phyloP scores from a whole-genome alignment of 2,329 filamentous ascomycete genomes.

The Neospermospora avenae region DNA sequence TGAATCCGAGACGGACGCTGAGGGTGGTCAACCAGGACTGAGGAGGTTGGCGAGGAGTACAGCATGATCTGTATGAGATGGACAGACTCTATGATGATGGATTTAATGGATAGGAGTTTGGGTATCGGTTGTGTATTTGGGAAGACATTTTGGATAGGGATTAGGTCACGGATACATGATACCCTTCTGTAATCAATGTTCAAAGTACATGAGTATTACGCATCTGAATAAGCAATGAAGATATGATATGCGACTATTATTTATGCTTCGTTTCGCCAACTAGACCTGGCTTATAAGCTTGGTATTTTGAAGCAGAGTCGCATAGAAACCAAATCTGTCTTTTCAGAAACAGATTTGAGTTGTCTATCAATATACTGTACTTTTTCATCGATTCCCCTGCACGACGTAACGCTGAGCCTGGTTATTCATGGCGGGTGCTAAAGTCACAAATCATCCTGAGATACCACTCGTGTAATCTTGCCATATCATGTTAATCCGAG shows the following conservation, averaged over 20 bases:
- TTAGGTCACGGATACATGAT: background rate
- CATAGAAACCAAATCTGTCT: too few species aligned
- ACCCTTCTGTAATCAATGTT: conserved; percentile 1
- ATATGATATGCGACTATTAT: background rate
- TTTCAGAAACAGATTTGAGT: too few species aligned
- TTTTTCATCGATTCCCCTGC: too few species aligned
- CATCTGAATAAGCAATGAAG: background rate
- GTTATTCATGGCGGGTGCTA: too few species aligned
- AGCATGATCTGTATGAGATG: background rate
- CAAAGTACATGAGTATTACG: background rate
- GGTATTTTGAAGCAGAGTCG: too few species aligned
- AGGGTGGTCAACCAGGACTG: conserved; percentile 58
- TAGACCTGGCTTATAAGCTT: background rate
- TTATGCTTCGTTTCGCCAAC: background rate
- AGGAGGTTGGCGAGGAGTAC: background rate
- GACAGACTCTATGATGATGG: background rate
- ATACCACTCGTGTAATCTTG: too few species aligned
- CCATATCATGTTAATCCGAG: too few species aligned
- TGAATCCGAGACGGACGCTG: conserved; percentile 66
- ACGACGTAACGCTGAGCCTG: too few species aligned
- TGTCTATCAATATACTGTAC: too few species aligned
- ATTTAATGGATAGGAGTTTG: background rate
- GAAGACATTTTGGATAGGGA: background rate
- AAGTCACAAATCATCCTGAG: too few species aligned
- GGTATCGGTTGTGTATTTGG: background rate